These are phyloP conservation scores for Fraxinus dipetala DNA, from an alignment of 305 asterid species.

Conservation along the genomic window DNA sequence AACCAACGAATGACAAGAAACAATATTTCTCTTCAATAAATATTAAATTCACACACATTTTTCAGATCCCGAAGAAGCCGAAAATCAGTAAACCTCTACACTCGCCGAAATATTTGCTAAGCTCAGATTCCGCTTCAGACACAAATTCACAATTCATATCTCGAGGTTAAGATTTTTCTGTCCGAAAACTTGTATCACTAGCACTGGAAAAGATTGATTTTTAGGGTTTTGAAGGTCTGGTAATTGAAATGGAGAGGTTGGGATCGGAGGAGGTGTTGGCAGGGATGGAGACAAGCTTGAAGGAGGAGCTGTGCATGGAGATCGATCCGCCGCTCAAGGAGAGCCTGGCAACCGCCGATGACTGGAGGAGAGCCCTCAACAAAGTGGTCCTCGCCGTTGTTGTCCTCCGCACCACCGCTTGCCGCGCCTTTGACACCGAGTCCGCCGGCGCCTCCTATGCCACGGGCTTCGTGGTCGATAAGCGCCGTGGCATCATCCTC, in stretches of 20 bases:
- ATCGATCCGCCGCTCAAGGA: conserved; percentile 80
- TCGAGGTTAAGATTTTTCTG: neutral
- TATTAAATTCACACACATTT: neutral
- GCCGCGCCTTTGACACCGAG: conserved; percentile 95
- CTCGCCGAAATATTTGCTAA: conserved; percentile 28
- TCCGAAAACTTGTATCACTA: neutral
- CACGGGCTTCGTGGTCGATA: conserved; percentile 91
- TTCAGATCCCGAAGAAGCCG: conserved; percentile 19
- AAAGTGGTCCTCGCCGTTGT: conserved; percentile 94
- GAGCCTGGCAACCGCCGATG: conserved; percentile 73
- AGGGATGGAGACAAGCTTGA: conserved; percentile 58
- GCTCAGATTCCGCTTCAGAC: conserved; percentile 2
- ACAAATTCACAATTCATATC: neutral
- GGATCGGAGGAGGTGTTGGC: conserved; percentile 69
- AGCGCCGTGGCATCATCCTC: conserved; percentile 85
- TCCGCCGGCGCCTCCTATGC: conserved; percentile 92
- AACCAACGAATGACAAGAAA: neutral
- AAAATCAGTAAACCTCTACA: conserved; percentile 21
- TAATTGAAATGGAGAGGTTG: conserved; percentile 51
- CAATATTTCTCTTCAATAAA: neutral
- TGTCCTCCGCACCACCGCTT: conserved; percentile 89
- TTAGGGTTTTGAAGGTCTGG: conserved; percentile 39
- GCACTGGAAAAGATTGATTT: neutral
- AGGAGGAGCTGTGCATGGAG: conserved; percentile 85
- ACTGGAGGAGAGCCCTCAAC: conserved; percentile 86